These are phyloP conservation scores for Madurella fahalii DNA, from an alignment of 2,329 filamentous ascomycete species.

Conservation along the genomic window DNA sequence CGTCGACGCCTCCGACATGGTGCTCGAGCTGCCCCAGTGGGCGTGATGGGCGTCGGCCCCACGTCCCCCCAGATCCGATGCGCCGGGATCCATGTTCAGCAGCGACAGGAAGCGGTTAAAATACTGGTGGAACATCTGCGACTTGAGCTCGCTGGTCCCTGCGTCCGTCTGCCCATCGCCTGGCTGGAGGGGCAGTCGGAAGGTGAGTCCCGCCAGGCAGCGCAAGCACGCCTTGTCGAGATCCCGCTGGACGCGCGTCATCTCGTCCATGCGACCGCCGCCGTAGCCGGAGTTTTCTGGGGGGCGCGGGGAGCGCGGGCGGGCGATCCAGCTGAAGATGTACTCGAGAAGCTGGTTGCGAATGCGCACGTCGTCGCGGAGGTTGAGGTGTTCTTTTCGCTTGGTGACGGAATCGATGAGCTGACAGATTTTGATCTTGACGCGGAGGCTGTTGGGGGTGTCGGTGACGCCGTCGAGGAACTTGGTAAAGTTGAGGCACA, in stretches of 20 bases:
- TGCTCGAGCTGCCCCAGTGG: slow-evolving; percentile 9
- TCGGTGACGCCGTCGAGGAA: slow-evolving; percentile 59
- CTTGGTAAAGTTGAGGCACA: slow-evolving; percentile 63
- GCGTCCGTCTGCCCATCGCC: slow-evolving; percentile 62
- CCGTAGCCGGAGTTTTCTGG: slow-evolving; percentile 39
- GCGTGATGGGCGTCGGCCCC: slow-evolving; percentile 22
- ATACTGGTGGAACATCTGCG: slow-evolving; percentile 67
- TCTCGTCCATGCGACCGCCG: slow-evolving; percentile 51
- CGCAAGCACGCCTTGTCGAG: slow-evolving; percentile 63
- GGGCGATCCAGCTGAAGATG: slow-evolving; percentile 64
- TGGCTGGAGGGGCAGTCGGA: slow-evolving; percentile 62
- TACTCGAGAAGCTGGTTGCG: slow-evolving; percentile 65
- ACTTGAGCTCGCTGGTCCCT: slow-evolving; percentile 64
- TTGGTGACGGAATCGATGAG: slow-evolving; percentile 61
- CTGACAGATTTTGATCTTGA: slow-evolving; percentile 67
- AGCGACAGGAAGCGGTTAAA: slow-evolving; percentile 66
- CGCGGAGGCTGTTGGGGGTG: slow-evolving; percentile 52
- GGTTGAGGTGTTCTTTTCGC: slow-evolving; percentile 64
- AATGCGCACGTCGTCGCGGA: slow-evolving; percentile 65
- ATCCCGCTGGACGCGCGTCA: slow-evolving; percentile 56
- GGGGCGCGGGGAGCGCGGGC: slow-evolving; percentile 49
- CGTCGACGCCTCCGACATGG: slow-evolving; percentile 46
- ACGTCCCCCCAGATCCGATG: slow-evolving; percentile 37
- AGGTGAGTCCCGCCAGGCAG: slow-evolving; percentile 62
- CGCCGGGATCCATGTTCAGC: slow-evolving; percentile 51